Evolutionary conservation across 2,329 filamentous ascomycete species (phyloP), one percentile per base, ranked within the genome.

Genomic region (Cladosporium sp.): DNA sequence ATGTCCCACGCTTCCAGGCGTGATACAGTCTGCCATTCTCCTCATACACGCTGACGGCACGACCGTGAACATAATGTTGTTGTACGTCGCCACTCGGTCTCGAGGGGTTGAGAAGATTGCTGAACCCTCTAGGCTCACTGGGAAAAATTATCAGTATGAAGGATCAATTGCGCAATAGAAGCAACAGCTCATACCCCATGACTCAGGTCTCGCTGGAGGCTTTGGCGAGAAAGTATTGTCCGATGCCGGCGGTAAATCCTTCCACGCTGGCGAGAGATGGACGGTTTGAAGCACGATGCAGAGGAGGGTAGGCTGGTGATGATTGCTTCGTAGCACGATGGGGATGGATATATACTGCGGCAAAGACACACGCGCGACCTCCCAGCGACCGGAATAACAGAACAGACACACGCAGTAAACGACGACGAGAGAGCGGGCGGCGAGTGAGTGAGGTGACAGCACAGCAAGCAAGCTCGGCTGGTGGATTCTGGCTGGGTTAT

Each of bases 21-120:
- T 66, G 64, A 26, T 66, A 66, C 11, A 47, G 36, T 21, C 64
- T 36, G 47, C 64, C 64, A 38, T 66, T 66, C 47, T 66, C 64
- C 26, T 55, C 44, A 28, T 65, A 65, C 18, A 38, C 63, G 24
- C 34, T 24, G 32, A 52, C 12, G 47, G 30, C 18, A 15, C 26
- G 26, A 32, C 44, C 28, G 36, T 38, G 28, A 21, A 38, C 26
- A 28, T 34, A 26, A 26, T 64, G 28, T 34, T 21, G 38, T 18
- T 54, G 55, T 32, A 28, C 21, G 21, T 59, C 55, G 55, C 55
- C 63, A 64, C 24, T 55, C 18, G 28, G 26, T 21, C 24, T 36
- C 28, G 49, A n/a, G 38, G 60, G 61, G n/a, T 64, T 64, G 34
- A 64, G 61, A 38, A 64, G 28, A 47, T 57, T 38, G 61, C 51